Evolutionary conservation across 345 rosid species (phyloP), one percentile per base, ranked within the genome.

Genomic region (Linum tenue): DNA sequence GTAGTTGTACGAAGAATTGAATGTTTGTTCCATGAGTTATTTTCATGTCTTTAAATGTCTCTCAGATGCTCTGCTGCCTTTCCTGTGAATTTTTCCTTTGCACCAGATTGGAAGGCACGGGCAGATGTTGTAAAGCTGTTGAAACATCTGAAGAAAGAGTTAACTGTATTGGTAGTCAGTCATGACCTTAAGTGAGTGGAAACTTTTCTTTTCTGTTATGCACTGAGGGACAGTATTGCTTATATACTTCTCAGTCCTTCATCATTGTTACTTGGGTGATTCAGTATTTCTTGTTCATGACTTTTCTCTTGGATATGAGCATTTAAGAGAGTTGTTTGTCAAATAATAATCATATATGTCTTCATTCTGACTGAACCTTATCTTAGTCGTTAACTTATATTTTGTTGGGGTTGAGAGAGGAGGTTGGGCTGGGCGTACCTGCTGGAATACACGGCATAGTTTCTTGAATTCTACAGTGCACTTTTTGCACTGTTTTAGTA

Each of bases 71-170:
- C 50, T 1, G 44, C 8, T 39, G 11, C 16, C 41, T 6, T 22
- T 22, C 44, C 10, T 56, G 12, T 67, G 51, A 39, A 56, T 12
- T 53, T 12, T 62, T 57, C 37, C 15, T 22, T 22, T 42, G 35
- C 17, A 56, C 57, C 80, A 94, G 99, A 94, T 72, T 88, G 96
- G 99, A 94, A 86, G 78, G 92, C 95, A 55, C 85, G 95, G 55
- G 86, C 95, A 69, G 97, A 94, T 80, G 88, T 90, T 37, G 83
- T 84, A 66, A 94, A 85, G 84, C 97, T 90, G 69, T 77, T 90
- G 76, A 86, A 82, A 82, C 82, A 83, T 75, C 85, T 94, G 62
- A 90, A 90, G 87, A 83, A 85, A 81, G 85, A 88, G 76, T 78
- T 92, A 59, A 86, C 89, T 17, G 70, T 90, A 62, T 89, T 92